Base-by-base conservation (phyloP, 495 filamentous ascomycete species). In the Lepidopterella palustris region DNA sequence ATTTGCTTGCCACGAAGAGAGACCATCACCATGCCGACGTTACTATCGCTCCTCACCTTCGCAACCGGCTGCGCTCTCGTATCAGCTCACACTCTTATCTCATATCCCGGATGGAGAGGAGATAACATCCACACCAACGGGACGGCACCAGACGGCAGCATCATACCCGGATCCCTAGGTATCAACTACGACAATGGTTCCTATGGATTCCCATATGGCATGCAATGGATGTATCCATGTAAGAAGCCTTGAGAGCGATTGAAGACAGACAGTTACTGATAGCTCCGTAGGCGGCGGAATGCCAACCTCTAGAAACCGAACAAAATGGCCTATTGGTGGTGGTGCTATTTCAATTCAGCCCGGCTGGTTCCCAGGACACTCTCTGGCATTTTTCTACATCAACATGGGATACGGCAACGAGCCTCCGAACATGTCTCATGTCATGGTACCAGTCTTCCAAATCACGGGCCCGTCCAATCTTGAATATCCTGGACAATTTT, bases 211-310 rank as follows among this genome's bases (percentile, higher is more conserved):
- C 92, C 91, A 3, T 96, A 89, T 66, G 93, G 95, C 74, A 92
- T 96, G 89, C 88, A 96, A 76, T 97, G 93, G 92, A 85, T 87
- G 72, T 99, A 97, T 79, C 93, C 95, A 74, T 99, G 93, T 98
- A 77, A 78, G 88, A 77, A 15, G 29, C 26, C 31, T 31, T 25
- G 21, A 13, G 20, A 11, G 21, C 23, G 6, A 13, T 25, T 13
- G 24, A 50, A 50, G 21, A 5, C 6, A 5, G 21, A 15, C 47
- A 24, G 9, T 25, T 50, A 15, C 47, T 50, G n/a, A 50, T 25
- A 9, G 25, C 24, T 15, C 13, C 25, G 23, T 66, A 98, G 93
- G 93, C 71, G 95, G 92, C 53, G 95, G 95, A 57, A 83, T 95
- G 78, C 72, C 78, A 40, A 80, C 83, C 31, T 87, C 89, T 2